Conservation (phyloP, 106 monocot species). For the Dioscorea zingiberensis region DNA sequence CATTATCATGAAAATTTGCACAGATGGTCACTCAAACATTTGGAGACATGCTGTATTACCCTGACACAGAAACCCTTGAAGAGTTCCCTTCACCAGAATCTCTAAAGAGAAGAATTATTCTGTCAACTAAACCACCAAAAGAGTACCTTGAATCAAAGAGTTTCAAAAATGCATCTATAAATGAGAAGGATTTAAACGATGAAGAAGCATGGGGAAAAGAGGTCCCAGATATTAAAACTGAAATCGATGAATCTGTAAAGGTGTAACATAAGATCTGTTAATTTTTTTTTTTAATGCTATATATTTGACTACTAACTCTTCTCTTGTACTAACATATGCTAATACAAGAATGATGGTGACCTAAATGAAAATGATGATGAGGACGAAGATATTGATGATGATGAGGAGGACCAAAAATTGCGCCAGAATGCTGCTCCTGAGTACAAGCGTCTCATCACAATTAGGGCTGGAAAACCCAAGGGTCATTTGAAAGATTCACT, state of each 20-base stretch:
- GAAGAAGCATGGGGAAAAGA: constrained; percentile 55
- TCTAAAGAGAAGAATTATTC: constrained; percentile 21
- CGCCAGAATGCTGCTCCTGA: constrained; percentile 18
- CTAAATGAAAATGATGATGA: constrained; percentile 2
- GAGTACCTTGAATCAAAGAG: constrained; percentile 52
- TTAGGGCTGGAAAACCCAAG: constrained; percentile 56
- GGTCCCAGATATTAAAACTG: constrained; percentile 40
- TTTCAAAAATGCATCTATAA: constrained; percentile 15
- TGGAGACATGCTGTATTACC: constrained; percentile 36
- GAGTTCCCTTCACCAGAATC: constrained; percentile 42
- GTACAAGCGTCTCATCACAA: constrained; percentile 59
- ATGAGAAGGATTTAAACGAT: constrained; percentile 12
- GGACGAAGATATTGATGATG: constrained; percentile 27
- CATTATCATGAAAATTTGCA: background rate
- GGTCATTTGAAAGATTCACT: constrained; percentile 34
- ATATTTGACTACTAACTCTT: background rate
- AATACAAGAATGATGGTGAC: constrained; percentile 5
- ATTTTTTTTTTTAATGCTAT: too few relatives aligned
- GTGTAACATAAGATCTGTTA: constrained; percentile 12
- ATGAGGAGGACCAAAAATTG: constrained; percentile 24
- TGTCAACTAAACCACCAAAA: constrained; percentile 48
- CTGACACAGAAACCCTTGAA: constrained; percentile 9
- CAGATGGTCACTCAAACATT: constrained; percentile 64
- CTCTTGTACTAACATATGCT: background rate
- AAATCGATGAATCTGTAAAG: constrained; percentile 40